Evolutionary conservation across 2,329 filamentous ascomycete genomes (phyloP), one percentile per base, ranked within the genome.

Genomic region (Microdochium bolleyi): DNA sequence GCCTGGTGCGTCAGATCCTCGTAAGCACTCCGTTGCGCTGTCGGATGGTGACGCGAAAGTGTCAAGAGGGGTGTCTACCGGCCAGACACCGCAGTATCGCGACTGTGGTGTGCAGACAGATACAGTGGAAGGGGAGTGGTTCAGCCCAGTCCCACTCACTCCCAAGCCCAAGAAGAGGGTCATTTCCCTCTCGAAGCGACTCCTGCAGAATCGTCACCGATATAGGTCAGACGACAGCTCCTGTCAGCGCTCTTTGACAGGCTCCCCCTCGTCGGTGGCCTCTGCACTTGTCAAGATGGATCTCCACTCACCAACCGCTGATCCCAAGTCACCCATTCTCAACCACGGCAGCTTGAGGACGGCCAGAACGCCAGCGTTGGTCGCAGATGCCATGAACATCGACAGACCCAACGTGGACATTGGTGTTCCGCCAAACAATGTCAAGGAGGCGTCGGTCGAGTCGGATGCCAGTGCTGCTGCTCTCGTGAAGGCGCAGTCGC

Each of bases 61-160:
- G 3, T 46, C 41, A 4, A 46, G 41, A 22, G 22, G 13, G 7
- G 41, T 22, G 41, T 16, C 41, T 22, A 24, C 41, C 22, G 62
- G 64, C 1, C 68, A 71, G 2, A 67, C 69, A 11, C 63, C 70
- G 7, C 68, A 69, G 16, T 83, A 83, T 57, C 67, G 73, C 50
- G 76, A 83, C 58, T 75, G 69, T 10, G 64, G 68, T 4, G 72
- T 79, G 2, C 80, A 84, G 59, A 83, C 80, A 0, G 80, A 82
- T 27, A 71, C 74, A 0, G 76, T 78, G 1, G 70, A 74, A 30
- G 77, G 75, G 14, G 75, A 76, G 54, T 81, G 77, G 77, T 80
- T 75, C 55, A 77, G 73, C 55, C 67, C 68, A 27, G 57, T 63
- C 1, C 60, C 54, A 4, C 64, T 65, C 49, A 61, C 68, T 0